phyloP scores from a whole-genome alignment of 306 rosid genomes.

The Lablab purpureus region DNA sequence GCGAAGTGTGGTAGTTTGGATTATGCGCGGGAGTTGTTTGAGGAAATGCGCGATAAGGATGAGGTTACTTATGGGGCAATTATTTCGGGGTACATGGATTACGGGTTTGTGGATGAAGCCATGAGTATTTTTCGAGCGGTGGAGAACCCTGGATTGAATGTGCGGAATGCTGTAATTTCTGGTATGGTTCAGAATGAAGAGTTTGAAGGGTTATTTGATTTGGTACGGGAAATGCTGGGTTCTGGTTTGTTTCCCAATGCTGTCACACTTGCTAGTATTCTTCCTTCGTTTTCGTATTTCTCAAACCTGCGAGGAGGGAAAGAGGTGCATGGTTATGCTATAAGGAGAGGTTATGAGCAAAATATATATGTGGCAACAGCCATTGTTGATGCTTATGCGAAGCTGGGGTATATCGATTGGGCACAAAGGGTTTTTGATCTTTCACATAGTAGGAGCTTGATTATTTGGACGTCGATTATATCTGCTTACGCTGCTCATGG shows the following conservation, averaged over 20 bases:
- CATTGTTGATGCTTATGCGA: conserved; percentile 74
- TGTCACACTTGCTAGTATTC: conserved; percentile 73
- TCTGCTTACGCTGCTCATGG: conserved; percentile 85
- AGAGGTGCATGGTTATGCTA: conserved; percentile 81
- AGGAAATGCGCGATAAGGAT: conserved; percentile 74
- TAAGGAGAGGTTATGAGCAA: conserved; percentile 60
- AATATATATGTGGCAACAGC: conserved; percentile 76
- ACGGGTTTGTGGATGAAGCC: conserved; percentile 74
- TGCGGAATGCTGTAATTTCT: conserved; percentile 84
- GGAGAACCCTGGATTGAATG: conserved; percentile 56
- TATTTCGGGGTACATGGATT: conserved; percentile 77
- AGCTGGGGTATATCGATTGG: conserved; percentile 70
- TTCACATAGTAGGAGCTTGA: conserved; percentile 58
- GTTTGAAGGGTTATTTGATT: conserved; percentile 56
- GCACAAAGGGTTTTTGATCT: conserved; percentile 69
- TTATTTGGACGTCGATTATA: conserved; percentile 85
- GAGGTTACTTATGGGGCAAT: conserved; percentile 73
- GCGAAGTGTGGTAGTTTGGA: conserved; percentile 87
- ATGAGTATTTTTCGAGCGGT: conserved; percentile 61
- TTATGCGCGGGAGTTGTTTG: conserved; percentile 72
- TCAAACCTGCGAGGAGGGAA: conserved; percentile 74
- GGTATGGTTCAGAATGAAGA: conserved; percentile 80
- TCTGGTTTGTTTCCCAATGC: conserved; percentile 69
- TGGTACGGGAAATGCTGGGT: conserved; percentile 66
- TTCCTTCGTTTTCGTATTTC: conserved; percentile 65